Base-by-base conservation (phyloP, 139 green algal genomes). In the Tetradesmus obliquus region DNA sequence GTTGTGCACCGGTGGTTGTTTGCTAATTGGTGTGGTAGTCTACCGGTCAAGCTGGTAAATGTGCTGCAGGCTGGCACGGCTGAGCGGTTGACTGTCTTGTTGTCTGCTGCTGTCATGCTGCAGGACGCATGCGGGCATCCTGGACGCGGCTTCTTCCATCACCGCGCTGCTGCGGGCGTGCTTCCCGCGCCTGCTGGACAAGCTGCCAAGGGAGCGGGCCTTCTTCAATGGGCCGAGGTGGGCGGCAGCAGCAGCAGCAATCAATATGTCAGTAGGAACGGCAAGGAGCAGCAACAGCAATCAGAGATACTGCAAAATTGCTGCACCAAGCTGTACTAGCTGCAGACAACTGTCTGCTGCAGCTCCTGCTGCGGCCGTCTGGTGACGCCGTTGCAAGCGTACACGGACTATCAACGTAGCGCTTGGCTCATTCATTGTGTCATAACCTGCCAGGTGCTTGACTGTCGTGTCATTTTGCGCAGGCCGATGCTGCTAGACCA, bases 181-280 rank as follows among this genome's bases (percentile, higher is more conserved):
- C 86, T 97, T 97, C 80, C 93, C 95, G 3, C 88, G 93, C 19
- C 89, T 95, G 80, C 93, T 97, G 15, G 95, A 97, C 92, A 88
- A 88, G n/a, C 92, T 97, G 88, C 82, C 84, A 3, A 90, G 93
- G 13, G 95, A 97, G 92, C 87, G 91, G 22, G 94, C 94, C 8
- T 96, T 97, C 79, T 95, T 97, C 54, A 83, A 91, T 69, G 95
- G 95, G 0, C 95, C 95, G 0, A 71, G 5, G 79, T 71, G 60
- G 19, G 60, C 60, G 60, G 12, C 60, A 71, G 60, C 60, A 19
- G 60, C 60, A 71, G 60, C 58, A 66, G 10, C 32, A 45, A 45
- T 45, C 32, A 66, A 66, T 66, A 45, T 45, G 32, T 45, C 32
- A 45, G 32, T 45, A 45, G 32, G 32, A 45, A 45, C 32, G 8